These are phyloP conservation scores for Rhizopogon vesiculosus DNA, from an alignment of 768 basidiomycete species.

Conservation along the genomic window DNA sequence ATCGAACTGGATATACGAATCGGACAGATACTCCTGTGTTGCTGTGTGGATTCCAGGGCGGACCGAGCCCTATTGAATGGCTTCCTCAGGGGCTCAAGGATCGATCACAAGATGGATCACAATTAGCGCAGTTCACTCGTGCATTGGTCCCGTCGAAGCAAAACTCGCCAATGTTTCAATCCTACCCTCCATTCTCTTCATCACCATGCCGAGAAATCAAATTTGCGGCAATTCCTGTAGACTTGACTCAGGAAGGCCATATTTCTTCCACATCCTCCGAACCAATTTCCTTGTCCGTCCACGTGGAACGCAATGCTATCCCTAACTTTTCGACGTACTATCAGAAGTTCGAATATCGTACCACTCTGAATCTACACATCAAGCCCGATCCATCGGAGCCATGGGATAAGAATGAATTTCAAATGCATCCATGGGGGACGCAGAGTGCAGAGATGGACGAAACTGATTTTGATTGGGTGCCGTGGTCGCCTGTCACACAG, in stretches of 20 bases:
- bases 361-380: background rate
- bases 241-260: background rate
- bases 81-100: background rate
- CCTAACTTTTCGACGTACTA: background rate
- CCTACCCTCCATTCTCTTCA: background rate
- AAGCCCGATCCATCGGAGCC: slow-evolving; percentile 2
- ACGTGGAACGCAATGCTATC: background rate
- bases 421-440: slow-evolving; percentile 15
- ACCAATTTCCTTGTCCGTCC: background rate
- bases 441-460: slow-evolving; percentile 2
- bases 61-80: slow-evolving; percentile 3
- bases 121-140: background rate
- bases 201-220: background rate
- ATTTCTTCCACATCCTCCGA: background rate
- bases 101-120: background rate
- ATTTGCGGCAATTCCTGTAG: slow-evolving; percentile 3
- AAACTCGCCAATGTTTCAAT: no score
- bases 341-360: background rate
- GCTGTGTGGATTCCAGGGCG: background rate
- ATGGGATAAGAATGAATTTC: background rate
- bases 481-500: background rate
- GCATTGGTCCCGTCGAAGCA: slow-evolving; percentile 1
- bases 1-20: slow-evolving; percentile 11
- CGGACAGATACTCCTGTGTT: background rate
- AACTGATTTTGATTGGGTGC: background rate